Conservation (phyloP, 2,329 filamentous ascomycete species). For the Xylaria sp. region DNA sequence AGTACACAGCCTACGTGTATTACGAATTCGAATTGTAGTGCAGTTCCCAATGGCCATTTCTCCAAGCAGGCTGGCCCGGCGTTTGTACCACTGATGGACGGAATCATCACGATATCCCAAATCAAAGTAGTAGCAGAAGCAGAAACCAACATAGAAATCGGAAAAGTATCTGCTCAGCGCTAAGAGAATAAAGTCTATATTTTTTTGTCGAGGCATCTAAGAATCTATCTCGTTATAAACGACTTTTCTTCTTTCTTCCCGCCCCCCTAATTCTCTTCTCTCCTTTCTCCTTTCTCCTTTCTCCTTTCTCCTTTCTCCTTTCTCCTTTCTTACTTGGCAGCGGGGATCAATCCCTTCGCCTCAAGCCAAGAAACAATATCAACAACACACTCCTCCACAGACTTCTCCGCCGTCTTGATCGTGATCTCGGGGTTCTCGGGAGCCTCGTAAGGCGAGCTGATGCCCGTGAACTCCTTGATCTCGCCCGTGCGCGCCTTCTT, state of each 20-base stretch:
- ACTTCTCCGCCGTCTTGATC: conserved; percentile 83
- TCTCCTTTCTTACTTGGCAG: conserved; percentile 18
- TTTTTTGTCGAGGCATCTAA: conserved; percentile 19
- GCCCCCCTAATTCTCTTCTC: background rate
- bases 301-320: conserved; percentile 4
- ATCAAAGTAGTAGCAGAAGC: conserved; percentile 5
- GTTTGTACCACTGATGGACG: conserved; percentile 20
- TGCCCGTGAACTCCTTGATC: conserved; percentile 97
- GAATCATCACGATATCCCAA: conserved; percentile 29
- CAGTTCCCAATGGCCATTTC: background rate
- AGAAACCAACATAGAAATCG: conserved; percentile 21
- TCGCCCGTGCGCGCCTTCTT: conserved; percentile 94
- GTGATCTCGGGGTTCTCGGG: conserved; percentile 87
- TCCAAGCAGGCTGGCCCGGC: conserved; percentile 17
- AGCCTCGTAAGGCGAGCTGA: conserved; percentile 94
- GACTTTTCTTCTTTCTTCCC: background rate
- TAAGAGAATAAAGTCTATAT: conserved; percentile 23
- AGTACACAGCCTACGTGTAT: conserved; percentile 97
- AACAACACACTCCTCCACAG: conserved; percentile 87
- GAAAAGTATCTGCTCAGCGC: conserved; percentile 12
- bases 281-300: background rate
- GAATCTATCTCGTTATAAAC: conserved; percentile 14
- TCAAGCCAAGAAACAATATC: conserved; percentile 85
- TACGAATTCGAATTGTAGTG: conserved; percentile 85
- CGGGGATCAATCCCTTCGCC: conserved; percentile 69